These are phyloP conservation scores for Inga leiocalycina DNA, from an alignment of 306 rosid species.

Conservation along the genomic window DNA sequence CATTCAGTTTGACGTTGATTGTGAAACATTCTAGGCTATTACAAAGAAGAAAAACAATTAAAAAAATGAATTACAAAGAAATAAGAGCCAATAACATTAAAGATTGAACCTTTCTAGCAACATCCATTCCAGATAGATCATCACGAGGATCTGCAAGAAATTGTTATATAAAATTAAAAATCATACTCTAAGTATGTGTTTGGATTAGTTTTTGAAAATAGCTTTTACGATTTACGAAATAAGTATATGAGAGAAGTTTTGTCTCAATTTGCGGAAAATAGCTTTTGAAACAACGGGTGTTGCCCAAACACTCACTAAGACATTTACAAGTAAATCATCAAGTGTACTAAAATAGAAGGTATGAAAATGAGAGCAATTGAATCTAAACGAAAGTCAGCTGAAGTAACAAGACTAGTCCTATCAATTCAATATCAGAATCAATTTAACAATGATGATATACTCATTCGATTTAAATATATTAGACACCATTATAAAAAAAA, in stretches of 20 bases:
- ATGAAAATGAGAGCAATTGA: conserved; percentile 14
- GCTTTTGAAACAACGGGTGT: too few relatives aligned
- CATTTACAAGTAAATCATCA: conserved; percentile 5
- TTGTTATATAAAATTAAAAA: conserved; percentile 29
- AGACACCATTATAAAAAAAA: background rate
- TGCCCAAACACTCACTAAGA: background rate
- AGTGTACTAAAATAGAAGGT: conserved; percentile 13
- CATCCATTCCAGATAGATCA: conserved; percentile 96
- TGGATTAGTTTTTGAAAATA: too few relatives aligned
- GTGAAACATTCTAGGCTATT: conserved; percentile 24
- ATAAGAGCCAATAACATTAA: conserved; percentile 24
- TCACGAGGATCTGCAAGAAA: conserved; percentile 92
- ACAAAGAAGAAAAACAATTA: conserved; percentile 1
- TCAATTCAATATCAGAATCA: background rate
- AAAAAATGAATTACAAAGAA: conserved; percentile 26
- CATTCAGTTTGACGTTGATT: background rate
- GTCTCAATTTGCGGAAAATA: too few relatives aligned
- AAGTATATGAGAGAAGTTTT: too few relatives aligned
- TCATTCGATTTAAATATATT: conserved; percentile 11
- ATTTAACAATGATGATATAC: background rate
- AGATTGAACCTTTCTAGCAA: conserved; percentile 85
- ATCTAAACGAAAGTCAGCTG: background rate
- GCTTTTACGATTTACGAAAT: too few relatives aligned
- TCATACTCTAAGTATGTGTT: background rate
- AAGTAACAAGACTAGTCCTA: conserved; percentile 25